Evolutionary conservation across 2,329 filamentous ascomycete species (phyloP).

Genomic region (Endoconidiophora laricicola): DNA sequence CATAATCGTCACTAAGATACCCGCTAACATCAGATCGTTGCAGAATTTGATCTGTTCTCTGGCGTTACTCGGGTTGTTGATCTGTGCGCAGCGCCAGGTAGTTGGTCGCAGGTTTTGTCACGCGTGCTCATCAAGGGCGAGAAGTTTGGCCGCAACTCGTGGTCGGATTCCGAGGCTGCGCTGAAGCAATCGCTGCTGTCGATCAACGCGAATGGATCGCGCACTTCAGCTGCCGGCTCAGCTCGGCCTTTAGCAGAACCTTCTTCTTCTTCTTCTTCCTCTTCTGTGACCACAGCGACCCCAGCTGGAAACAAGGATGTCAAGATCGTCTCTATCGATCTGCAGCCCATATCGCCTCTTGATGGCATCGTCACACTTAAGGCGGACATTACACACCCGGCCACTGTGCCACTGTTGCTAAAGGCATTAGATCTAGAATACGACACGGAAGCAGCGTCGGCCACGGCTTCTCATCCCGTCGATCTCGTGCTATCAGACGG

Average conservation of each 20-base stretch:
- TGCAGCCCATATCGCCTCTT: constrained; percentile 89
- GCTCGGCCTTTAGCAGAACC: constrained; percentile 29
- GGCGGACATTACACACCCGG: constrained; percentile 93
- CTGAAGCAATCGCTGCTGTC: constrained; percentile 22
- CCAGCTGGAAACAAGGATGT: constrained; percentile 14
- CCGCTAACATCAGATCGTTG: not conserved
- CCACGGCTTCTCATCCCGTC: constrained; percentile 55
- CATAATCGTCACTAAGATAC: too few relatives aligned
- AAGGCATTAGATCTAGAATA: constrained; percentile 64
- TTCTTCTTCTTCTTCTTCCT: constrained; percentile 34
- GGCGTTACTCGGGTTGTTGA: constrained; percentile 87
- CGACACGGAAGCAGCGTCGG: constrained; percentile 25
- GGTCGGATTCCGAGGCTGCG: constrained; percentile 66
- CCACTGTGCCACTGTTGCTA: constrained; percentile 78
- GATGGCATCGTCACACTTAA: constrained; percentile 83
- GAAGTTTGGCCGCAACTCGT: constrained; percentile 69
- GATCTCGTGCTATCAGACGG: constrained; percentile 92
- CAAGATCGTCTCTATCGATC: constrained; percentile 87
- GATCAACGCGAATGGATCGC: constrained; percentile 9
- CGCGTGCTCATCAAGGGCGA: constrained; percentile 87
- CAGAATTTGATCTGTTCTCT: constrained; percentile 87
- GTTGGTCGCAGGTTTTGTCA: constrained; percentile 94
- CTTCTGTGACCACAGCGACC: not conserved
- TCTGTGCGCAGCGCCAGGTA: constrained; percentile 85
- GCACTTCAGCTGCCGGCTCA: constrained; percentile 1